Conservation (phyloP, 169 alveolate genomes). For the Plasmodium fragile region DNA sequence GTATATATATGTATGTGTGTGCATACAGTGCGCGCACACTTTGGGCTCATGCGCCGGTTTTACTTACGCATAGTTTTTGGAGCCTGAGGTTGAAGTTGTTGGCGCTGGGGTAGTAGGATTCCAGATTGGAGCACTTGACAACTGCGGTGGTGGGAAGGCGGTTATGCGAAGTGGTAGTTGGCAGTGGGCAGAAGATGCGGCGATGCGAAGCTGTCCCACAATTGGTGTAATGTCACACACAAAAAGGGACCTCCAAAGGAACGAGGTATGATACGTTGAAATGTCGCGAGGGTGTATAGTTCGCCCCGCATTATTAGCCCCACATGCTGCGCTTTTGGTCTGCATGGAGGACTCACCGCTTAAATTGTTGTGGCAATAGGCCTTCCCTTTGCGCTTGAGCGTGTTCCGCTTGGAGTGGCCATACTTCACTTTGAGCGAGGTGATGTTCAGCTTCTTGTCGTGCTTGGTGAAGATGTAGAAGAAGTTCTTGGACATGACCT, state of each 20-base stretch:
- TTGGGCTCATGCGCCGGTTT: neutral
- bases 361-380: neutral
- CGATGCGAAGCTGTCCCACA: neutral
- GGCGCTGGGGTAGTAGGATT: conserved; percentile 39
- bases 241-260: neutral
- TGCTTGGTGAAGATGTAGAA: conserved; percentile 43
- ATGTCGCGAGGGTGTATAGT: neutral
- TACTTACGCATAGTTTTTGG: conserved; percentile 24
- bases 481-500: conserved; percentile 51
- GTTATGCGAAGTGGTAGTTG: neutral
- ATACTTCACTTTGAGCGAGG: conserved; percentile 63
- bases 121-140: conserved; percentile 47
- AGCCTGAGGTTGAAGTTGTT: conserved; percentile 30
- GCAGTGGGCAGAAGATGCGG: neutral
- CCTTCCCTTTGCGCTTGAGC: neutral
- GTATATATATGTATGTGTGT: neutral
- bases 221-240: neutral
- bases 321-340: neutral
- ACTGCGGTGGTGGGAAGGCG: conserved; percentile 7
- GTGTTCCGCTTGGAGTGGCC: neutral
- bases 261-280: neutral
- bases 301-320: neutral
- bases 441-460: conserved; percentile 32
- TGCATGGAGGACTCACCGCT: conserved; percentile 19
- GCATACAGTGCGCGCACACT: neutral